Percentiles rank a stretch among this genome's conserved stretches.
These are phyloP conservation scores for Aspergillus sp. DNA, from an alignment of 2,329 filamentous ascomycete genomes.

Conservation along the genomic window DNA sequence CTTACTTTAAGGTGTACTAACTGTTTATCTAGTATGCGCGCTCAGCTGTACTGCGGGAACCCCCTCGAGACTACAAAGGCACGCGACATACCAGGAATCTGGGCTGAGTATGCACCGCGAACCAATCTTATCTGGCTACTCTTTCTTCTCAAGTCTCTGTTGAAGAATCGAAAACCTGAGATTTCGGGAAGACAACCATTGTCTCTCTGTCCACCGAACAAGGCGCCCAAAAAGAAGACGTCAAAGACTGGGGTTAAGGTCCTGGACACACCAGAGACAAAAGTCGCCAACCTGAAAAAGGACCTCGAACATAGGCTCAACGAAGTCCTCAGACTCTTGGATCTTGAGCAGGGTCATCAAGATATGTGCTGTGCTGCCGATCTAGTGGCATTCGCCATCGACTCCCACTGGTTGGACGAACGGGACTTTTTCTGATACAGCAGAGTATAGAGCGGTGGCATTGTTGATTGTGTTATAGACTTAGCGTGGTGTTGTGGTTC, in stretches of 20 bases:
- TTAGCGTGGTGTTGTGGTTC: not conserved
- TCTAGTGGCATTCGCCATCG: conserved; percentile 44
- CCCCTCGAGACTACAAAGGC: conserved; percentile 40
- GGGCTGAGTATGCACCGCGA: conserved; percentile 56
- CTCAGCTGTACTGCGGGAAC: conserved; percentile 43
- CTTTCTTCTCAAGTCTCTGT: conserved; percentile 58
- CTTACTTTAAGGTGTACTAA: not conserved
- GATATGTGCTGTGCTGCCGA: conserved; percentile 45
- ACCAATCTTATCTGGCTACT: conserved; percentile 66
- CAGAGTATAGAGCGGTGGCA: not conserved
- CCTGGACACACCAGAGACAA: conserved; percentile 1
- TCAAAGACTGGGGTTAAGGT: not conserved
- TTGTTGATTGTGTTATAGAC: not conserved
- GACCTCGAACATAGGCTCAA: conserved; percentile 33
- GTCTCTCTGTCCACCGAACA: conserved; percentile 35
- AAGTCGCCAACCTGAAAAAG: conserved; percentile 25
- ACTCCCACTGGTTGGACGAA: conserved; percentile 40
- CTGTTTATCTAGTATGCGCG: conserved; percentile 34
- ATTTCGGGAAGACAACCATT: conserved; percentile 17
- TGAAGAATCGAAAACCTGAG: conserved; percentile 39
- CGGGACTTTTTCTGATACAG: conserved; percentile 35
- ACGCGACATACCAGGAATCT: conserved; percentile 41
- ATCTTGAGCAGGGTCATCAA: conserved; percentile 38
- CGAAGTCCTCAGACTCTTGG: conserved; percentile 34
- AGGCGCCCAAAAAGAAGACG: conserved; percentile 13